Conservation (phyloP, 352 stramenopile genomes). For the Pythium dissimile region DNA sequence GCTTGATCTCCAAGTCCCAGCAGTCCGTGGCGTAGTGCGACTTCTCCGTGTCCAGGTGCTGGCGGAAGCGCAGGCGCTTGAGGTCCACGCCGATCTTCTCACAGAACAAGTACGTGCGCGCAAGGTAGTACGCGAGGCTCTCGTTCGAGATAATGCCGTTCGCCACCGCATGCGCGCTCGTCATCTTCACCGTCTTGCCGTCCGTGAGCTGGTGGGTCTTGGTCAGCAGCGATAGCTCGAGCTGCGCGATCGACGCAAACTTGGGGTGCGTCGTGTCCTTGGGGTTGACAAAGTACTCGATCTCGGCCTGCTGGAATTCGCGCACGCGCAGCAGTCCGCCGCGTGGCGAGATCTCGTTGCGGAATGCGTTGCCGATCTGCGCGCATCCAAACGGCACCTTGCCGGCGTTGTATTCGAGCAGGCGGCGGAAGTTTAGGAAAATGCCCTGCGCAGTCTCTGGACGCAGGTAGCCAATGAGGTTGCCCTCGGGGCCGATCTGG, state of each 20-base stretch:
- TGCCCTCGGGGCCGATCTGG: slow-evolving; percentile 98
- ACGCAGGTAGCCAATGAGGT: slow-evolving; percentile 95
- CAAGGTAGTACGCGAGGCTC: slow-evolving; percentile 99
- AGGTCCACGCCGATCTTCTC: slow-evolving; percentile 94
- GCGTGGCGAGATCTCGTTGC: slow-evolving; percentile 97
- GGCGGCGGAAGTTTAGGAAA: slow-evolving; percentile 98
- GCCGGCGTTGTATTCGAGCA: slow-evolving; percentile 97
- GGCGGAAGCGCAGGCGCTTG: slow-evolving; percentile 94
- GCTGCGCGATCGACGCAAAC: slow-evolving; percentile 88
- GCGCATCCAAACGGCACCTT: slow-evolving; percentile 87
- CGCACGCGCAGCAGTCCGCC: slow-evolving; percentile 96
- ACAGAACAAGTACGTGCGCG: slow-evolving; percentile 96
- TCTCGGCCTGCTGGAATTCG: slow-evolving; percentile 99
- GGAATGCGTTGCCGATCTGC: slow-evolving; percentile 88
- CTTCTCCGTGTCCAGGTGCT: slow-evolving; percentile 99
- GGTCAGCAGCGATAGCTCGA: slow-evolving; percentile 91
- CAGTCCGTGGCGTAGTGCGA: slow-evolving; percentile 99
- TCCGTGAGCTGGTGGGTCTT: slow-evolving; percentile 95
- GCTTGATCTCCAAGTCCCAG: slow-evolving; percentile 99
- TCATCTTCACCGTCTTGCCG: slow-evolving; percentile 94
- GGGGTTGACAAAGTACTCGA: slow-evolving; percentile 99
- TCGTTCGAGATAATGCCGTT: slow-evolving; percentile 97
- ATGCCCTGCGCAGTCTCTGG: slow-evolving; percentile 98
- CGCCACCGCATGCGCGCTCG: slow-evolving; percentile 88
- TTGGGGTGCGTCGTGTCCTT: slow-evolving; percentile 98